Percentiles rank a stretch among this genome's conserved stretches.
phyloP scores from a whole-genome alignment of 2,329 filamentous ascomycete species.

The Cadophora sp. region DNA sequence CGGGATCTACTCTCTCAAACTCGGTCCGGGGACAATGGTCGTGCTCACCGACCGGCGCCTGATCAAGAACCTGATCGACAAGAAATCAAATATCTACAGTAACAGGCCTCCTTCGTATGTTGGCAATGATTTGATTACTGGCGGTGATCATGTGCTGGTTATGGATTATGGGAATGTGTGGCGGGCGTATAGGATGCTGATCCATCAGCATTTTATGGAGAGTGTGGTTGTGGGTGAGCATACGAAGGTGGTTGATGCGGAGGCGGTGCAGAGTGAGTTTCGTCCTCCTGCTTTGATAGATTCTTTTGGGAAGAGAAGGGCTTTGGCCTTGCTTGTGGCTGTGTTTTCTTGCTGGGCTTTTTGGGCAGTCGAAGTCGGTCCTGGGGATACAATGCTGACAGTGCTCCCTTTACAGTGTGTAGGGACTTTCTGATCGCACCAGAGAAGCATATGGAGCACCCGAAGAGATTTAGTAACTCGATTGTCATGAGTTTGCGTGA shows the following conservation, averaged over 20 bases:
- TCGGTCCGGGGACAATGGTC: constrained; percentile 26
- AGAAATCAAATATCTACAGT: constrained; percentile 40
- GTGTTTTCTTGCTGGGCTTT: too few relatives aligned
- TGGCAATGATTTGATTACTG: constrained; percentile 50
- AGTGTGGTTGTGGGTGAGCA: constrained; percentile 52
- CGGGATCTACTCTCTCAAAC: constrained; percentile 45
- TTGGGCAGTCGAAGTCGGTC: too few relatives aligned
- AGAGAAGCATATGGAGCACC: constrained; percentile 53
- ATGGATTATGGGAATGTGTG: constrained; percentile 55
- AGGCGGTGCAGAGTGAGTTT: constrained; percentile 49
- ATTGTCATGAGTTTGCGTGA: constrained; percentile 51
- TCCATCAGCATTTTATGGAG: constrained; percentile 54
- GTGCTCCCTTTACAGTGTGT: constrained; percentile 42
- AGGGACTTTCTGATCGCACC: constrained; percentile 51
- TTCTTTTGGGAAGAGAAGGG: too few relatives aligned
- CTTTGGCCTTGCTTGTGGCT: too few relatives aligned
- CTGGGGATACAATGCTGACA: too few relatives aligned
- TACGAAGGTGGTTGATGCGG: constrained; percentile 52
- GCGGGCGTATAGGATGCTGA: constrained; percentile 53
- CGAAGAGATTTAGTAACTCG: constrained; percentile 56
- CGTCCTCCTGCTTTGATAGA: too few relatives aligned
- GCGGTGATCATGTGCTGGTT: constrained; percentile 54
- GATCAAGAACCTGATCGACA: constrained; percentile 32
- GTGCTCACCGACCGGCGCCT: constrained; percentile 24
- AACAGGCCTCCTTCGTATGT: constrained; percentile 52